Evolutionary conservation across 78 protist species (phyloP), one percentile per base, ranked within the genome.

Genomic region (slime mould (Dictyostelium discoideum)): DNA sequence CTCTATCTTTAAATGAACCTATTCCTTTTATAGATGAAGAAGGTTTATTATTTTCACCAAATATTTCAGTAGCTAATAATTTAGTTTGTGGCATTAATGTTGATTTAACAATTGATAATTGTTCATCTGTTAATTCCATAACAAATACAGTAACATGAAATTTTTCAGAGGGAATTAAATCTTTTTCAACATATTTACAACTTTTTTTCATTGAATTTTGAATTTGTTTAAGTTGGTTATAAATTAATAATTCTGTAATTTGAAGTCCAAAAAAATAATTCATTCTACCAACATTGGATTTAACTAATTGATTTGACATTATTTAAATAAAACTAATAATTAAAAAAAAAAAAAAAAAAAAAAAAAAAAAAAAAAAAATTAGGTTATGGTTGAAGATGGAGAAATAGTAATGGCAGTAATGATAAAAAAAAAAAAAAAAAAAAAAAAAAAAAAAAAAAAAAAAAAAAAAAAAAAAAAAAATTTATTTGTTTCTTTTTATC

Each of bases 61-160:
- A 86, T 46, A 46, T 63, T 39, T 87, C 85, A 65, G 65, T 79
- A 0, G 20, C 22, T 10, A 87, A 16, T 39, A 9, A 11, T 46
- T 86, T 86, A 3, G 63, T 85, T 22, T 86, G 72, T 13, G 82
- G 44, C 63, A 86, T 29, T 37, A 86, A 54, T 14, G 74, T 29
- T 29, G 83, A 26, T 39, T 77, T 42, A 6, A 86, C 9, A 18
- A 86, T 20, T 22, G 85, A 63, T 73, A 77, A 6, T 86, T 86
- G 79, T 11, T 77, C 83, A 44, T n/a, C 44, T 2, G 50, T 7
- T 6, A 87, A 54, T 22, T 82, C 72, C 93, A 87, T 87, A 7
- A 87, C 93, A 87, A 87, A 87, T 26, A 87, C 69, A 14, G 93
- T 87, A 0, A 87, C 37, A 63, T 87, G 93, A 42, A 79, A 87